These are phyloP conservation scores for Skeletonema tropicum DNA, from an alignment of 108 stramenopile genomes.

Conservation along the genomic window DNA sequence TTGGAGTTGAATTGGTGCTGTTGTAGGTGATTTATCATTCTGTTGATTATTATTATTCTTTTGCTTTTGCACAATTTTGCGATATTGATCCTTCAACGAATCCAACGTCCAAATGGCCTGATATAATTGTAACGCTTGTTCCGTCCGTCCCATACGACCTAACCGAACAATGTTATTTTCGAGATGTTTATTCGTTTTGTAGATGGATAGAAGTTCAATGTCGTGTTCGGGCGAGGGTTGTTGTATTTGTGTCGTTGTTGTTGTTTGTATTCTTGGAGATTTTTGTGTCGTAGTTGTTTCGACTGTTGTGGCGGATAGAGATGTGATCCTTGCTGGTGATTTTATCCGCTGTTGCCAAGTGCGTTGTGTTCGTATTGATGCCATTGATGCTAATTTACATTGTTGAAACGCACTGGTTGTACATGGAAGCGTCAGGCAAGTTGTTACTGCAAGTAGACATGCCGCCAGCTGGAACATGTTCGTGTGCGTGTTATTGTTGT, in stretches of 20 bases:
- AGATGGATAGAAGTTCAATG: background rate
- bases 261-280: background rate
- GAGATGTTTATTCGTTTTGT: conserved; percentile 12
- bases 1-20: background rate
- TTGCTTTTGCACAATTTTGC: background rate
- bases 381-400: background rate
- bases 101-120: conserved; percentile 32
- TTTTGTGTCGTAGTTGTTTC: background rate
- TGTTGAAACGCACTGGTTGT: background rate
- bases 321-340: background rate
- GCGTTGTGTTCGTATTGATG: too few relatives aligned
- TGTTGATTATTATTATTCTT: too few relatives aligned
- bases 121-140: conserved; percentile 62
- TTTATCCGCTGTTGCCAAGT: background rate
- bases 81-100: conserved; percentile 4
- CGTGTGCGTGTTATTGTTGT: background rate
- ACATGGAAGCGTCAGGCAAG: background rate
- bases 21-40: background rate
- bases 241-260: background rate
- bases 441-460: background rate
- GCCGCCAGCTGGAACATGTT: background rate
- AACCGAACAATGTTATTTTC: conserved; percentile 17
- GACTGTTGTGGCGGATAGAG: background rate
- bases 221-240: background rate
- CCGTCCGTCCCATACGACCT: conserved; percentile 61